Percentiles rank a stretch among this genome's conserved stretches.
Evolutionary conservation across 2,329 filamentous ascomycete species (phyloP).

Genomic region (Fusarium camptoceras): DNA sequence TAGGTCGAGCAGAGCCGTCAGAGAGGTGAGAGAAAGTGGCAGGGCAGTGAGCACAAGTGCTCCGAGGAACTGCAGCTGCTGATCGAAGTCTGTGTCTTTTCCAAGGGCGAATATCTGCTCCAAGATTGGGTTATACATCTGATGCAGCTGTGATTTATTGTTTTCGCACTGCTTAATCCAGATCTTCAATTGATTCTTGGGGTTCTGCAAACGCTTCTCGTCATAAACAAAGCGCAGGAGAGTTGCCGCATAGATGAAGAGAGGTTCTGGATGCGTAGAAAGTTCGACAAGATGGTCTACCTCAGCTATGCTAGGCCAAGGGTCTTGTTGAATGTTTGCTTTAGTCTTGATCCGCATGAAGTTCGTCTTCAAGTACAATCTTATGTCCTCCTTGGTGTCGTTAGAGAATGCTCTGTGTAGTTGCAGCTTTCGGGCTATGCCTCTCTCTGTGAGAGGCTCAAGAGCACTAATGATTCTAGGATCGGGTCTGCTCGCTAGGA

Average conservation of each 20-base stretch:
- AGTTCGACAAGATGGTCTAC: not conserved
- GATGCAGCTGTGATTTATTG: not conserved
- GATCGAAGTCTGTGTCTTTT: not conserved
- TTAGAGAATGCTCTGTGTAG: not conserved
- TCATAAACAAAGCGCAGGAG: not conserved
- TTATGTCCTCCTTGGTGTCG: not conserved
- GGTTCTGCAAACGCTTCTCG: not conserved
- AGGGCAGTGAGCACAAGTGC: not conserved
- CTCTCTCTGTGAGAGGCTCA: rapidly evolving
- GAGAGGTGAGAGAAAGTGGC: not conserved
- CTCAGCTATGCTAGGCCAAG: not conserved
- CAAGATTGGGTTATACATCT: not conserved
- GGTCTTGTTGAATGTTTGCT: not conserved
- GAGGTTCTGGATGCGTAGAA: not conserved
- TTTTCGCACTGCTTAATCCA: not conserved
- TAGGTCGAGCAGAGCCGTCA: not conserved
- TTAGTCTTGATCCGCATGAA: not conserved
- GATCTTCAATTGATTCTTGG: not conserved
- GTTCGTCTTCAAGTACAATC: not conserved
- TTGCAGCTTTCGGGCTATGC: rapidly evolving
- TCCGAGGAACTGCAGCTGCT: not conserved
- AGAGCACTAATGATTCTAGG: rapidly evolving
- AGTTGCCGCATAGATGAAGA: not conserved
- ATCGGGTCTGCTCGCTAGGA: rapidly evolving
- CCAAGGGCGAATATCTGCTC: not conserved